Percentiles rank a stretch among this genome's conserved stretches.
phyloP scores from a whole-genome alignment of 108 stramenopile genomes.

The Cylindrotheca closterium region DNA sequence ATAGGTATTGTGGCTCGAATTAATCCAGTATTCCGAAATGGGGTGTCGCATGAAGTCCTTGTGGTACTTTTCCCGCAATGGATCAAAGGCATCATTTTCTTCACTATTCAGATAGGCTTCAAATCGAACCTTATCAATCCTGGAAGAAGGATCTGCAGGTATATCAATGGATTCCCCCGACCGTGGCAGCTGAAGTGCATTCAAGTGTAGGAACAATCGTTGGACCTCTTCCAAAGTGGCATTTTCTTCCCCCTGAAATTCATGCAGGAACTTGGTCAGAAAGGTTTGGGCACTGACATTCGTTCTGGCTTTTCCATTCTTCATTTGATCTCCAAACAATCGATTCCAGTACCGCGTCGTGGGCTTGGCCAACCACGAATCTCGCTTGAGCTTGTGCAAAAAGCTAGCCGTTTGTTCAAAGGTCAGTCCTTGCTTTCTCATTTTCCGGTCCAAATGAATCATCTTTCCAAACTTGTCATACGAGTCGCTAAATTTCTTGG shows the following conservation, averaged over 20 bases:
- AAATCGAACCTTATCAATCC: constrained; percentile 71
- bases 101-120: constrained; percentile 58
- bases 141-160: constrained; percentile 23
- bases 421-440: constrained; percentile 59
- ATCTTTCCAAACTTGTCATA: constrained; percentile 73
- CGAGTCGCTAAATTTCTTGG: constrained; percentile 36
- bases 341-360: constrained; percentile 52
- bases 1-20: constrained; percentile 97
- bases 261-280: constrained; percentile 62
- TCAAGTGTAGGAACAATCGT: constrained; percentile 55
- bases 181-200: constrained; percentile 59
- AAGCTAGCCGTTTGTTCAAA: constrained; percentile 84
- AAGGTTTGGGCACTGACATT: constrained; percentile 63
- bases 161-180: constrained; percentile 21
- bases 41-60: constrained; percentile 63
- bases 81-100: constrained; percentile 79
- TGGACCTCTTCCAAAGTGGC: constrained; percentile 61
- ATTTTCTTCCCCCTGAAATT: constrained; percentile 57
- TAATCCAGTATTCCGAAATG: constrained; percentile 93
- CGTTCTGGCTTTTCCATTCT: constrained; percentile 56
- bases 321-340: constrained; percentile 70
- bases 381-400: constrained; percentile 81
- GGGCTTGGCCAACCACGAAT: constrained; percentile 83
- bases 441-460: constrained; percentile 58
- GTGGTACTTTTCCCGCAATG: constrained; percentile 48